Base-by-base conservation (phyloP, 208 protist genomes). In the Leishmania turanica region DNA sequence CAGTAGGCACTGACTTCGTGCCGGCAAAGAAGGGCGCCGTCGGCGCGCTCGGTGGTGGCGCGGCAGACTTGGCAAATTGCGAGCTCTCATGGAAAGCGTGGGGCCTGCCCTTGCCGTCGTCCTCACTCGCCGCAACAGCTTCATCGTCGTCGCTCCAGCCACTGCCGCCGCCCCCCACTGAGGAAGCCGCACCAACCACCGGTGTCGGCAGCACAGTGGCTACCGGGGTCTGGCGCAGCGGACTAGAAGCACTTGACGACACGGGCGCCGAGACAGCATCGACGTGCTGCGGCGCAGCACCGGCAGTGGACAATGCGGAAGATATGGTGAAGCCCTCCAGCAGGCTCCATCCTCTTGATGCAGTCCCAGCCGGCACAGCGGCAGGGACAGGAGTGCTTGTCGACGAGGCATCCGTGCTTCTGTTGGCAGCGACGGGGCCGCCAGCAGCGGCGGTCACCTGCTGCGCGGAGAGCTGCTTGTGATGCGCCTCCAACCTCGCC, bases 91-190 rank as follows among this genome's bases (percentile, higher is more conserved):
- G 47, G 21, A 42, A 62, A 45, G 17, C 51, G 51, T 42, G 34
- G 2, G 49, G 2, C 34, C 31, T 65, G 37, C 74, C 21, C 19
- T 75, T 60, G 21, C 51, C 77, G 40, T 76, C 64, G 15, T 74
- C 27, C 53, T 80, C 54, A 19, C 45, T 45, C 45, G 69, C 24
- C 9, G 40, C 69, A 15, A 3, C 19, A 40, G 21, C 69, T 21
- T 81, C 62, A 51, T 75, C 69, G 54, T 81, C 65, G 71, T 77
- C 76, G 31, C 81, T 80, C 69, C 80, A 82, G 75, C 84, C 68
- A 19, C 71, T 77, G 24, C 79, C 84, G 40, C 74, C 51, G 65
- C 70, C 70, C 77, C 51, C 58, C 76, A 27, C 27, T 11, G 31
- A 49, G 70, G 81, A 73, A 42, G 74, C 66, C n/a, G 69, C 54